Percentiles rank a stretch among this genome's conserved stretches.
phyloP scores from a whole-genome alignment of 768 basidiomycete genomes.

The Sporobolomyces pararoseus region DNA sequence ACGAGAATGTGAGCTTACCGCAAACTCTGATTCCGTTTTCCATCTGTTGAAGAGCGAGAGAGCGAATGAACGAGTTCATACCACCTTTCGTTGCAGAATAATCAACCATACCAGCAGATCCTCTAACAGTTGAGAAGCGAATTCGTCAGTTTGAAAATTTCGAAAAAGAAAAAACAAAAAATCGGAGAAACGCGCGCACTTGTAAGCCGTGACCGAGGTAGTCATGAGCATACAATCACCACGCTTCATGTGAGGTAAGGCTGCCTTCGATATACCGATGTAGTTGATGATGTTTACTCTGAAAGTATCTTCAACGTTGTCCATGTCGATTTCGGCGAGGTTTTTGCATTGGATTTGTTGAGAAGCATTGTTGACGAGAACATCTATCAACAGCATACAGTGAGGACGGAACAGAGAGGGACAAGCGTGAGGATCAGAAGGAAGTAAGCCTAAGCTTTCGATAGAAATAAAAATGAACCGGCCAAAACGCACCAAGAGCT shows the following conservation, averaged over 20 bases:
- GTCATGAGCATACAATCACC: conserved; percentile 63
- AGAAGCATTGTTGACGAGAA: conserved; percentile 59
- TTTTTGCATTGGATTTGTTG: conserved; percentile 43
- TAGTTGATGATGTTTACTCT: conserved; percentile 60
- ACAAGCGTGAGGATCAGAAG: too few species aligned
- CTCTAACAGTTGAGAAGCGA: too few species aligned
- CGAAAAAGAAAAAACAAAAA: too few species aligned
- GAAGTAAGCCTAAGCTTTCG: too few species aligned
- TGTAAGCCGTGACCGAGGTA: conserved; percentile 60
- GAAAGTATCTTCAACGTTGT: conserved; percentile 59
- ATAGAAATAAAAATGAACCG: too few species aligned
- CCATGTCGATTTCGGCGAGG: conserved; percentile 51
- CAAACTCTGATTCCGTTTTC: conserved; percentile 62
- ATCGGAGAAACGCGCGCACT: background rate
- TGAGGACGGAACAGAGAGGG: too few species aligned
- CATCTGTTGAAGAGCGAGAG: conserved; percentile 57
- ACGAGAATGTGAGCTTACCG: conserved; percentile 39
- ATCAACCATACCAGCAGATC: conserved; percentile 48
- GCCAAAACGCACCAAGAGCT: conserved; percentile 10
- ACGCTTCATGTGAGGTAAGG: conserved; percentile 62
- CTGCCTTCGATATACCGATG: conserved; percentile 58
- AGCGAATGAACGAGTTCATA: conserved; percentile 57
- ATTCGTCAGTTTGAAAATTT: too few species aligned
- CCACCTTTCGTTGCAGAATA: conserved; percentile 63
- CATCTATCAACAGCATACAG: conserved; percentile 54